These are phyloP conservation scores for Macrophomina tecta DNA, from an alignment of 2,329 filamentous ascomycete species.

Conservation along the genomic window DNA sequence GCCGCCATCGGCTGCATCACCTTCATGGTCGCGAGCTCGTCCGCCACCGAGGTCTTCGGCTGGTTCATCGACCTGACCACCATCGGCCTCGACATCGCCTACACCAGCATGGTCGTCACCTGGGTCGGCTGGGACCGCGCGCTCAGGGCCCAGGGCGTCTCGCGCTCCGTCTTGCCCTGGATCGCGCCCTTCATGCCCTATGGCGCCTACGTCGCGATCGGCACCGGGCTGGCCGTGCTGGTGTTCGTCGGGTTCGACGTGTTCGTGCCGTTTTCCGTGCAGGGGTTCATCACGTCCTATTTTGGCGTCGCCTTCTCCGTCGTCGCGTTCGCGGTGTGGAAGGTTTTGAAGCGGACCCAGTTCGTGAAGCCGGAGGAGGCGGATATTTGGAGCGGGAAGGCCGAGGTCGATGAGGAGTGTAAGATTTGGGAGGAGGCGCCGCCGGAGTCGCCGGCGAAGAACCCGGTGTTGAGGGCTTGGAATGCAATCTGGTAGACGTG, in stretches of 20 bases:
- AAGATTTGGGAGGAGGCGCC: conserved; percentile 19
- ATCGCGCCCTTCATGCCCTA: conserved; percentile 17
- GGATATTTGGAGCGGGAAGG: conserved; percentile 14
- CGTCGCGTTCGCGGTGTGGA: conserved; percentile 39
- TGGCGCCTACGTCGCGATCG: conserved; percentile 12
- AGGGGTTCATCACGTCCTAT: conserved; percentile 21
- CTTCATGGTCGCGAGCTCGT: conserved; percentile 74
- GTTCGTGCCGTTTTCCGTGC: conserved; percentile 5
- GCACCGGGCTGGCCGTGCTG: background rate
- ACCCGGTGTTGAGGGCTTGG: conserved; percentile 6
- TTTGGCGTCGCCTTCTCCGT: conserved; percentile 13
- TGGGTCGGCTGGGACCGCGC: conserved; percentile 66
- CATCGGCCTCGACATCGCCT: conserved; percentile 64
- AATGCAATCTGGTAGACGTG: conserved; percentile 20
- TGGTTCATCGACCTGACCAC: conserved; percentile 78
- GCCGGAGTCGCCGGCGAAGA: conserved; percentile 4
- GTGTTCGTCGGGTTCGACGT: conserved; percentile 20
- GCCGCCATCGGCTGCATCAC: conserved; percentile 72
- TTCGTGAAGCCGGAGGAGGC: conserved; percentile 31
- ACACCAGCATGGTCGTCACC: conserved; percentile 60
- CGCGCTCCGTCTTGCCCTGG: conserved; percentile 48
- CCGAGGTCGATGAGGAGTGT: conserved; percentile 19
- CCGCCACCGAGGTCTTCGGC: conserved; percentile 69
- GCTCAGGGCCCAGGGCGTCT: conserved; percentile 55
- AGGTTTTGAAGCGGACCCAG: conserved; percentile 39